Percentiles rank a stretch among this genome's conserved stretches.
Evolutionary conservation across 2,329 filamentous ascomycete genomes (phyloP).

Genomic region (Sphaerulina vaccinii): DNA sequence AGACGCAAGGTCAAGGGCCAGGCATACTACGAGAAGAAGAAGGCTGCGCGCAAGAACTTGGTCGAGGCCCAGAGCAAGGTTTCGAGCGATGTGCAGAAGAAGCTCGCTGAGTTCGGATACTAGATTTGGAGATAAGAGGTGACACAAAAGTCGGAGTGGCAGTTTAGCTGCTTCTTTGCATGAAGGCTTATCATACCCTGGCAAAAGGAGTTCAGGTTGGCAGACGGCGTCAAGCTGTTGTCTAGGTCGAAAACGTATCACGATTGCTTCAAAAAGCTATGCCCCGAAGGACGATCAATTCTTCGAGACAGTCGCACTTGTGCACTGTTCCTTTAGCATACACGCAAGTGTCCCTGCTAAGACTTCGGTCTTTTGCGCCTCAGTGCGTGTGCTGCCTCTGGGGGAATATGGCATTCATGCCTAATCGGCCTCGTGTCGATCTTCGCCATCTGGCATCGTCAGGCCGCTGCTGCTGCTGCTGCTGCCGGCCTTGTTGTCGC

Average conservation of each 20-base stretch:
- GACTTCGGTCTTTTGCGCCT: constrained; percentile 9
- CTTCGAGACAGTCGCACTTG: constrained; percentile 10
- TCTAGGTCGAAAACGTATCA: constrained; percentile 14
- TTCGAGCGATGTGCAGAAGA: constrained; percentile 78
- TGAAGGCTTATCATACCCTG: constrained; percentile 10
- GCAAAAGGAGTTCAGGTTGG: background rate
- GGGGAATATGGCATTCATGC: constrained; percentile 1
- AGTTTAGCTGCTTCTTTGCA: constrained; percentile 14
- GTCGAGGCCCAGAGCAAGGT: constrained; percentile 91
- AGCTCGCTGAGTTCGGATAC: constrained; percentile 89
- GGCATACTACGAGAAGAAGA: constrained; percentile 99
- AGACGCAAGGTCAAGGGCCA: constrained; percentile 98
- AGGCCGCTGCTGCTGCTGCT: too few species aligned
- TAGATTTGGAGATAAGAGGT: constrained; percentile 51
- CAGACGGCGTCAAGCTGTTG: background rate
- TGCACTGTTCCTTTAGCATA: constrained; percentile 12
- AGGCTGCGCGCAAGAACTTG: constrained; percentile 86
- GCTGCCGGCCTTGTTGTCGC: too few species aligned
- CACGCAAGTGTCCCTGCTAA: constrained; percentile 10
- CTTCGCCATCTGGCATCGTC: too few species aligned
- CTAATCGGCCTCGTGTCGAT: too few species aligned
- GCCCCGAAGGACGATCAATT: constrained; percentile 15
- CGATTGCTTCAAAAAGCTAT: constrained; percentile 16
- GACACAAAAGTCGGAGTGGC: constrained; percentile 1
- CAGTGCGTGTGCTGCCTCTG: constrained; percentile 10